Base-by-base conservation (phyloP, 148 eudicot genomes). In the Chenopodium quinoa region DNA sequence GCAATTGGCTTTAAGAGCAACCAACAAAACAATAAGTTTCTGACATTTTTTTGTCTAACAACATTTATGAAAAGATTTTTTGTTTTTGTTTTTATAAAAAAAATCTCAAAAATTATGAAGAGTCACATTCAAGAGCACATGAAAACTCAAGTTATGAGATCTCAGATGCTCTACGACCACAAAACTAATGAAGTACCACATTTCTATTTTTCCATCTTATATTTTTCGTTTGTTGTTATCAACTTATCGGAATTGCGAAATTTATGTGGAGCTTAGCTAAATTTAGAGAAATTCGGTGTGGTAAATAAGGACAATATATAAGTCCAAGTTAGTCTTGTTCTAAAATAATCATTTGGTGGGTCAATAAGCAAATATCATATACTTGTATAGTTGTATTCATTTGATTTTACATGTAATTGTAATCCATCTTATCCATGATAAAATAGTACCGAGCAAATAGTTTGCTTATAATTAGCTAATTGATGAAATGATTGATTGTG, bases 71-170 rank as follows among this genome's bases (percentile, higher is more conserved):
- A 10, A 40, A 27, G 56, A 37, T 66, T 17, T 78, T 25, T 20
- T n/a, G 19, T 29, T 56, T 50, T 50, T 12, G 9, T 25, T 66
- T 25, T 23, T 66, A 25, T 25, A 25, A 66, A 13, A 13, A 27
- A 56, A 0, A 37, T 71, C 6, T 71, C 14, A 31, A 14, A 32
- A 7, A 37, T 11, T 50, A 25, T 32, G 74, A 79, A 68, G 65
- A 69, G 75, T 79, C 81, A 71, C 81, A 79, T 79, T 70, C 75
- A 34, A 9, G 10, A 7, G 40, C 81, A 79, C 66, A 79, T 79
- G 81, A 71, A 79, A 70, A n/a, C 27, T 11, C n/a, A 7, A 48
- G 48, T 34, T 54, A 17, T 20, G 65, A 54, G 65, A 70, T 71
- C 58, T 63, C 52, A 71, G 31, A 70, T 46, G 81, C 34, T 54